phyloP scores from a whole-genome alignment of 306 rosid species.

The Ormosia emarginata region DNA sequence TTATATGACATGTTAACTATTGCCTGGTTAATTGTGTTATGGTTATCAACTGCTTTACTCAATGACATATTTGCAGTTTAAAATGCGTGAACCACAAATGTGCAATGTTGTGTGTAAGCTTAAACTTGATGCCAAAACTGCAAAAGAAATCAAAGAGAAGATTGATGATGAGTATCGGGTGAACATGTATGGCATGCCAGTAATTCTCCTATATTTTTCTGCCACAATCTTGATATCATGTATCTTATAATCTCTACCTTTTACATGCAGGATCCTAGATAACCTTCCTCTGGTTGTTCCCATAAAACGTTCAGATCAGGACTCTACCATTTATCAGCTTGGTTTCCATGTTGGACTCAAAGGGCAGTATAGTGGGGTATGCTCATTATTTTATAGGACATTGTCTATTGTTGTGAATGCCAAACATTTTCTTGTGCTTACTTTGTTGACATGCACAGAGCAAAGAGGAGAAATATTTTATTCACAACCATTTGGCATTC shows the following conservation, averaged over 20 bases:
- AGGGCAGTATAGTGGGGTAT: slow-evolving; percentile 78
- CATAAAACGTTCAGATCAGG: slow-evolving; percentile 68
- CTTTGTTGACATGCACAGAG: slow-evolving; percentile 52
- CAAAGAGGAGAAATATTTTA: slow-evolving; percentile 76
- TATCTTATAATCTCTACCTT: slow-evolving; percentile 10
- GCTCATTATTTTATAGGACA: slow-evolving; percentile 17
- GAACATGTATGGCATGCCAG: slow-evolving; percentile 67
- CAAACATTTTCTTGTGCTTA: slow-evolving; percentile 26
- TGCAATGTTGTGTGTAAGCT: slow-evolving; percentile 61
- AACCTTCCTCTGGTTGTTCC: slow-evolving; percentile 94
- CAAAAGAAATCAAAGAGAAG: slow-evolving; percentile 89
- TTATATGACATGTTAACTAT: not conserved
- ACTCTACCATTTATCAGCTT: slow-evolving; percentile 82
- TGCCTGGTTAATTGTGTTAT: not conserved
- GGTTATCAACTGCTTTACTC: slow-evolving; percentile 23
- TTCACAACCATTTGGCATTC: slow-evolving; percentile 91
- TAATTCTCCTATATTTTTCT: not conserved
- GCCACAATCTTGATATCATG: not conserved
- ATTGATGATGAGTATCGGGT: slow-evolving; percentile 94
- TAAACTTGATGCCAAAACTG: slow-evolving; percentile 65
- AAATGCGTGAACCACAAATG: slow-evolving; percentile 94
- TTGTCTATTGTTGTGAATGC: slow-evolving; percentile 17
- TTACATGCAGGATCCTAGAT: slow-evolving; percentile 78
- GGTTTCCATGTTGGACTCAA: slow-evolving; percentile 89
- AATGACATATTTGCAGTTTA: slow-evolving; percentile 56